Percentiles rank a stretch among this genome's conserved stretches.
phyloP scores from a whole-genome alignment of 805 yeast genomes.

The Suhomyces sp. region DNA sequence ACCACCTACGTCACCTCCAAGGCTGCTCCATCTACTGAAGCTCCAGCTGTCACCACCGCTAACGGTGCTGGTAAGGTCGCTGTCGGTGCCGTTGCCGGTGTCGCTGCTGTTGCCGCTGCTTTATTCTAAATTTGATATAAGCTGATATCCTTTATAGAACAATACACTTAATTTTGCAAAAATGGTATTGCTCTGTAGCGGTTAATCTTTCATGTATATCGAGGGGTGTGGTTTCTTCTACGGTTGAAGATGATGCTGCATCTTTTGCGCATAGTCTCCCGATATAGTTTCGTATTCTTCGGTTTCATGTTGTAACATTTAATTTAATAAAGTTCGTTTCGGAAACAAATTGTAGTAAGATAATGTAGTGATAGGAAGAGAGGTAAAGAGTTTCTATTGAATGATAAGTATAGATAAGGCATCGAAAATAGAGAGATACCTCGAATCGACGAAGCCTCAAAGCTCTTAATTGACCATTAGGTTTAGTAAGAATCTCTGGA shows the following conservation, averaged over 20 bases:
- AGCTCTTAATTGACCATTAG: too few relatives aligned
- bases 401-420: too few relatives aligned
- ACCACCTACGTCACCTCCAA: constrained; percentile 36
- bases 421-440: too few relatives aligned
- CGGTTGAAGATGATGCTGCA: constrained; percentile 2
- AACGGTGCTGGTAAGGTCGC: constrained; percentile 42
- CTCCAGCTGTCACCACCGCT: constrained; percentile 24
- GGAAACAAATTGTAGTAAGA: too few relatives aligned
- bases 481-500: too few relatives aligned
- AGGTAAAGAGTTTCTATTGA: too few relatives aligned
- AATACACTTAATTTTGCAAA: constrained; percentile 3
- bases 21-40: constrained; percentile 15
- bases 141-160: constrained; percentile 8
- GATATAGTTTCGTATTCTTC: constrained; percentile 1
- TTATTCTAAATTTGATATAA: constrained; percentile 34
- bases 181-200: constrained; percentile 1
- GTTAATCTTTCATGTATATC: not conserved
- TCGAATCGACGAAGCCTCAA: too few relatives aligned
- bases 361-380: too few relatives aligned
- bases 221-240: constrained; percentile 1
- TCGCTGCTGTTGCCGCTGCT: constrained; percentile 51
- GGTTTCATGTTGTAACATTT: too few relatives aligned
- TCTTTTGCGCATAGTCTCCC: constrained; percentile 1
- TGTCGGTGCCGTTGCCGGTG: constrained; percentile 52
- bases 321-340: too few relatives aligned